phyloP scores from a whole-genome alignment of 106 monocot species.

The Dendrobium nobile region DNA sequence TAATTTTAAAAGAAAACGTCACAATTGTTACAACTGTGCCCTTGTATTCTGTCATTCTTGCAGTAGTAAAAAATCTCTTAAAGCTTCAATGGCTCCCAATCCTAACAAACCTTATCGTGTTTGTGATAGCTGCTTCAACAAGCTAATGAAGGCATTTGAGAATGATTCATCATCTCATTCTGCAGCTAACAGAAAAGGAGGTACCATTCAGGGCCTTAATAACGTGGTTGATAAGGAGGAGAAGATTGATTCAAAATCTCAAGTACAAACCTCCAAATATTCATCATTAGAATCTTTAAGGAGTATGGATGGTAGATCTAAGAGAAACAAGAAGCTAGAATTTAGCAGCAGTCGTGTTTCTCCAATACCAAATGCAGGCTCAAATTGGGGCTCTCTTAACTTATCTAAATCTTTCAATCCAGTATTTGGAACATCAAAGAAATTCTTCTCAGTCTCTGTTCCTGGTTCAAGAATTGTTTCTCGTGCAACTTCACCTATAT shows the following conservation, averaged over 20 bases:
- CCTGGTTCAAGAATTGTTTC: conserved; percentile 96
- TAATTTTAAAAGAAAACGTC: conserved; percentile 96
- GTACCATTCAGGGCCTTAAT: conserved; percentile 27
- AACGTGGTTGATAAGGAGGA: conserved; percentile 68
- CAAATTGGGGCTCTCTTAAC: conserved; percentile 58
- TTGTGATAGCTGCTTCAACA: conserved; percentile 82
- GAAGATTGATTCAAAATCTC: conserved; percentile 53
- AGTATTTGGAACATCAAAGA: conserved; percentile 87
- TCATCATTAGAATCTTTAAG: conserved; percentile 87
- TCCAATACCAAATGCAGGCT: conserved; percentile 68
- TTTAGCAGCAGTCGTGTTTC: conserved; percentile 79
- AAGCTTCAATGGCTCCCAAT: conserved; percentile 92
- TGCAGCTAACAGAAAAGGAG: conserved; percentile 43
- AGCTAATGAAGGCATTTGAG: conserved; percentile 61
- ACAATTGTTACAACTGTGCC: conserved; percentile 98
- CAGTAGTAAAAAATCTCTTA: conserved; percentile 89
- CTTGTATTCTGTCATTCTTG: conserved; percentile 95
- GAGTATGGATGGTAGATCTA: conserved; percentile 50
- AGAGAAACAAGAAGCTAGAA: conserved; percentile 87
- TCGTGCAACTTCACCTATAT: conserved; percentile 82
- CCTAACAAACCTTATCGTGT: conserved; percentile 91
- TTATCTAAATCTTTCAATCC: conserved; percentile 89
- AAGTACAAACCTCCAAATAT: conserved; percentile 49
- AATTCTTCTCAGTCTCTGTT: conserved; percentile 93
- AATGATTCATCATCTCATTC: conserved; percentile 45